Evolutionary conservation across 768 basidiomycete species (phyloP).

Genomic region (Boletus bicolor): DNA sequence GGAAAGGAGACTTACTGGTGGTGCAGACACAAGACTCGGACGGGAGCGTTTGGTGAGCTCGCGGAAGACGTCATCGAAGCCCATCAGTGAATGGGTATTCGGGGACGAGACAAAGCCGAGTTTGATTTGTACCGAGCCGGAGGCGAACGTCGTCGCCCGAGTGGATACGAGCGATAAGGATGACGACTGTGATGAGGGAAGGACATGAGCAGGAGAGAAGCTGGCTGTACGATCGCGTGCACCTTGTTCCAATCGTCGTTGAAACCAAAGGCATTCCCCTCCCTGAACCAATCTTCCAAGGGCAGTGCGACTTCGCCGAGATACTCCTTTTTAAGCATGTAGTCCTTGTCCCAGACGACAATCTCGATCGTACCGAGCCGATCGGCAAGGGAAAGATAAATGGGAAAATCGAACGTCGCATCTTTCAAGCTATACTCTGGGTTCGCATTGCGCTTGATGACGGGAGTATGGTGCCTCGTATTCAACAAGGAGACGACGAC

Average conservation of each 20-base stretch:
- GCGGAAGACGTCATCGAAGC: conserved; percentile 58
- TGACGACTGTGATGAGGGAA: conserved; percentile 38
- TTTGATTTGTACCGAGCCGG: conserved; percentile 57
- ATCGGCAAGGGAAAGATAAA: conserved; percentile 74
- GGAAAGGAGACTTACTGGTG: conserved; percentile 55
- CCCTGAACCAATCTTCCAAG: conserved; percentile 77
- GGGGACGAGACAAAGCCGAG: conserved; percentile 53
- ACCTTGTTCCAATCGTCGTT: conserved; percentile 70
- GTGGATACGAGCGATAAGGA: conserved; percentile 46
- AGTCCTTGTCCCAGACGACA: conserved; percentile 93
- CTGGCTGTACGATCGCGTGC: conserved; percentile 20
- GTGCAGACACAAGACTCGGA: conserved; percentile 68
- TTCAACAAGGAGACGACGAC: conserved; percentile 63
- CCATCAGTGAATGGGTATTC: conserved; percentile 41
- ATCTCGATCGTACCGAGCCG: conserved; percentile 74
- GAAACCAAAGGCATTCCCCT: conserved; percentile 45
- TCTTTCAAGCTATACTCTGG: conserved; percentile 65
- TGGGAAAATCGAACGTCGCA: conserved; percentile 87
- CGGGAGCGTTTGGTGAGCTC: conserved; percentile 63
- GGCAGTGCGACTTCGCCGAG: conserved; percentile 82
- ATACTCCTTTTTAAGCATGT: conserved; percentile 81
- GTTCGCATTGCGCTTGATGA: conserved; percentile 66
- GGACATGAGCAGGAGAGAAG: not conserved
- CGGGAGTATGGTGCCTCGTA: conserved; percentile 66
- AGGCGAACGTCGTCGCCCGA: conserved; percentile 42